Base-by-base conservation (phyloP, 768 basidiomycete species). In the Cyathus striatus region DNA sequence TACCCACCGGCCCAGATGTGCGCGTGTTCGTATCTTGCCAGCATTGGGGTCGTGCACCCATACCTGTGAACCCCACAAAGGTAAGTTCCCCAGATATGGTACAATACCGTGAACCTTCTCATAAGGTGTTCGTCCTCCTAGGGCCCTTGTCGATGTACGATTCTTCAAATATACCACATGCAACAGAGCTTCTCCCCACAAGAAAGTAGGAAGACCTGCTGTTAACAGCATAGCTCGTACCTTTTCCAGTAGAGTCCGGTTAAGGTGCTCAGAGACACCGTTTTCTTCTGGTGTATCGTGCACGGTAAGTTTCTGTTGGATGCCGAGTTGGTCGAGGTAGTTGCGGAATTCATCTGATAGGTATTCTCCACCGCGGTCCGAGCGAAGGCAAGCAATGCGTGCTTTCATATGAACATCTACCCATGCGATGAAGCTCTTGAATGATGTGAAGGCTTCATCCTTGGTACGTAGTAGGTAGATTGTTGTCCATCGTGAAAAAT, bases 341-440 rank as follows among this genome's bases (percentile, higher is more conserved):
- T 37, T 2, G 1, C 40, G 44, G 38, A 75, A 62, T 4, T 55
- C 51, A 0, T 57, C 39, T 6, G 56, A 51, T 14, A 58, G 27
- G 32, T 67, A 74, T 40, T 73, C 64, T 1, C 66, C 60, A 0
- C 72, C 65, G 2, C 58, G 42, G 50, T 74, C 68, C 0, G 52
- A 56, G n/a, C 59, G 61, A 0, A 73, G 41, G 0, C 21, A n/a
- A 16, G 66, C 63, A 43, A 69, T 49, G 0, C 25, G 17, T 0
- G n/a, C 24, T 1, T 45, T 49, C 0, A 50, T 41, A 20, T 73
- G 66, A 0, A 47, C 65, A 23, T 60, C 34, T 17, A 50, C 18
- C 55, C 54, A 60, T 0, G 59, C 59, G 10, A 66, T 57, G 35
- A 49, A 62, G 2, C 45, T 23, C 25, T 56, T 45, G 41, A 65